phyloP scores from a whole-genome alignment of 805 yeast species.

The Yarrowia sp. region DNA sequence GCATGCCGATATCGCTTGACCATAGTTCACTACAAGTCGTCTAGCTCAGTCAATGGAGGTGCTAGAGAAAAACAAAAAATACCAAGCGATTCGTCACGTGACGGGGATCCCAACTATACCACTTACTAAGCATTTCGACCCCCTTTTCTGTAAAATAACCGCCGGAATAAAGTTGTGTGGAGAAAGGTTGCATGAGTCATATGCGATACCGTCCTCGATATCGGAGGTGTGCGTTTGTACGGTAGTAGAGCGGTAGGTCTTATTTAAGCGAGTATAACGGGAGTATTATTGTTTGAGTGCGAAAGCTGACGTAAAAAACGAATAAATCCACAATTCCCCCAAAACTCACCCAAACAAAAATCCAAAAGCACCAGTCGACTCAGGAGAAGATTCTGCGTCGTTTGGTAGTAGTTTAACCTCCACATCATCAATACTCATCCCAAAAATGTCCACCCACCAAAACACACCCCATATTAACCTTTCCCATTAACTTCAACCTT shows the following conservation, averaged over 20 bases:
- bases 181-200: constrained; percentile 10
- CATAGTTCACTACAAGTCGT: background rate
- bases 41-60: background rate
- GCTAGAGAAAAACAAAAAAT: background rate
- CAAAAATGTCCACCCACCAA: too few relatives aligned
- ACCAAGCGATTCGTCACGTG: background rate
- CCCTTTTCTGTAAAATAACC: background rate
- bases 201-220: background rate
- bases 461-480: too few relatives aligned
- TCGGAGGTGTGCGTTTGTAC: background rate
- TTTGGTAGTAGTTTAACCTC: too few relatives aligned
- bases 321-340: too few relatives aligned
- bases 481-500: too few relatives aligned
- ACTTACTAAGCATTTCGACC: background rate
- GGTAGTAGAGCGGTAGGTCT: background rate
- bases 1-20: constrained; percentile 21
- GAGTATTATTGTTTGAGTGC: too few relatives aligned
- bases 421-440: too few relatives aligned
- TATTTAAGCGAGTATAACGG: too few relatives aligned
- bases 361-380: too few relatives aligned
- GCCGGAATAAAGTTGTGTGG: background rate
- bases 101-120: background rate
- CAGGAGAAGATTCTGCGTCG: too few relatives aligned
- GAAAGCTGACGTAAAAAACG: too few relatives aligned
- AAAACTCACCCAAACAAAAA: too few relatives aligned